Evolutionary conservation across 176 grass and related monocot species (phyloP).

Genomic region (Musa troglodytarum): DNA sequence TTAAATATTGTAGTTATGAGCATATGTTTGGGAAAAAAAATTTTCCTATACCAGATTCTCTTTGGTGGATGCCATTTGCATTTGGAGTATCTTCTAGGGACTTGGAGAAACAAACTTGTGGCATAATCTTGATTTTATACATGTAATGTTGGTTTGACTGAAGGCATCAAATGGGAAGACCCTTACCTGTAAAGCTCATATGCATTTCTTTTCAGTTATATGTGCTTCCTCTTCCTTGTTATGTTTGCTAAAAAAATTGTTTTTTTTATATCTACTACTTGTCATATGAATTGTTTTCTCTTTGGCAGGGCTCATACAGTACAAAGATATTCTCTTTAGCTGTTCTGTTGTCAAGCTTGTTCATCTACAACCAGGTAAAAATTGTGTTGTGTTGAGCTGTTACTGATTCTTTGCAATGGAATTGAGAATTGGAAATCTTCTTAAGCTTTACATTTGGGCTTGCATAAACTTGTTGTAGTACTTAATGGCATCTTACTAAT

Average conservation of each 20-base stretch:
- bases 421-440: no score
- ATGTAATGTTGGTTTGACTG: background rate
- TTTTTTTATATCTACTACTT: background rate
- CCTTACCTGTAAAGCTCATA: background rate
- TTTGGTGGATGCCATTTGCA: background rate
- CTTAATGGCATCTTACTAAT: background rate
- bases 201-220: background rate
- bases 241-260: background rate
- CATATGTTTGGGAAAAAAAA: no score
- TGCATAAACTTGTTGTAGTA: background rate
- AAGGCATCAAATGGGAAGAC: background rate
- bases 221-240: background rate
- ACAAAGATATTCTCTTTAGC: constrained; percentile 97
- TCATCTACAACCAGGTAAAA: constrained; percentile 96
- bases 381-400: background rate
- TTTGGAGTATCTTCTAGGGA: background rate
- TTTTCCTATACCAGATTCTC: background rate
- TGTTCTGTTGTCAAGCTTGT: constrained; percentile 94
- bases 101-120: background rate
- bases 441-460: background rate
- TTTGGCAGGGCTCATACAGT: constrained; percentile 84
- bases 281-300: background rate
- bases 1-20: background rate
- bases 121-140: background rate
- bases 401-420: no score